Evolutionary conservation across 2,329 filamentous ascomycete genomes (phyloP).

Genomic region (Nemania sp.): DNA sequence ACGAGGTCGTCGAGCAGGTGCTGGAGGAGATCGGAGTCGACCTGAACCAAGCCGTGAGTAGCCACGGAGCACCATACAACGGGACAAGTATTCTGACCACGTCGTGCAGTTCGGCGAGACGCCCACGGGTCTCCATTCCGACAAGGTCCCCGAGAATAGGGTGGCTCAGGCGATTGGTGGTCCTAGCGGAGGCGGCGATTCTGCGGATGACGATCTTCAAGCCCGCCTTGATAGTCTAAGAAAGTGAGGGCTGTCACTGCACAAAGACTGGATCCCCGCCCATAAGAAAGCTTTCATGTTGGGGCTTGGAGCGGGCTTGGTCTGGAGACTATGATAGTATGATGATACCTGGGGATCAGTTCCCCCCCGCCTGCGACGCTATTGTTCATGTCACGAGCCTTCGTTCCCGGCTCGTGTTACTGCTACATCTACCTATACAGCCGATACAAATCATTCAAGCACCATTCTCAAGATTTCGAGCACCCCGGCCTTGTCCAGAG

Average conservation of each 20-base stretch:
- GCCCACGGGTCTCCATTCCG: slow-evolving; percentile 79
- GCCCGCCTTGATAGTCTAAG: slow-evolving; percentile 88
- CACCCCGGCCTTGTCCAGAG: slow-evolving; percentile 54
- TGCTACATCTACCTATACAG: slow-evolving; percentile 3
- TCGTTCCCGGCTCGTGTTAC: background rate
- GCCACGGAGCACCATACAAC: slow-evolving; percentile 31
- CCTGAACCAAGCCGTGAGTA: slow-evolving; percentile 81
- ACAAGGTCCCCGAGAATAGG: slow-evolving; percentile 71
- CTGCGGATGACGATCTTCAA: slow-evolving; percentile 90
- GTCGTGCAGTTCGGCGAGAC: slow-evolving; percentile 80
- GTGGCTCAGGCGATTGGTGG: slow-evolving; percentile 86
- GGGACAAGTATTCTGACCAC: slow-evolving; percentile 36
- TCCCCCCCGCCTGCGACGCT: background rate
- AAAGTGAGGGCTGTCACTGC: slow-evolving; percentile 46
- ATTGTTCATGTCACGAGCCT: slow-evolving; percentile 9
- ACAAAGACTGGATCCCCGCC: background rate
- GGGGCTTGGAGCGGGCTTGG: background rate
- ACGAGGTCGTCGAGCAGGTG: slow-evolving; percentile 96
- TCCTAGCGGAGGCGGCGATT: slow-evolving; percentile 58
- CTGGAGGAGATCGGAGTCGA: slow-evolving; percentile 97
- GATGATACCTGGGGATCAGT: slow-evolving; percentile 7
- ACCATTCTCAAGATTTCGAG: slow-evolving; percentile 52
- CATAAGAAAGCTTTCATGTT: background rate
- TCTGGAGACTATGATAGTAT: slow-evolving; percentile 5
- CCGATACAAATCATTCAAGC: slow-evolving; percentile 26